Percentiles rank a stretch among this genome's conserved stretches.
phyloP scores from a whole-genome alignment of 768 basidiomycete genomes.

The Leucosporidium yakuticum region DNA sequence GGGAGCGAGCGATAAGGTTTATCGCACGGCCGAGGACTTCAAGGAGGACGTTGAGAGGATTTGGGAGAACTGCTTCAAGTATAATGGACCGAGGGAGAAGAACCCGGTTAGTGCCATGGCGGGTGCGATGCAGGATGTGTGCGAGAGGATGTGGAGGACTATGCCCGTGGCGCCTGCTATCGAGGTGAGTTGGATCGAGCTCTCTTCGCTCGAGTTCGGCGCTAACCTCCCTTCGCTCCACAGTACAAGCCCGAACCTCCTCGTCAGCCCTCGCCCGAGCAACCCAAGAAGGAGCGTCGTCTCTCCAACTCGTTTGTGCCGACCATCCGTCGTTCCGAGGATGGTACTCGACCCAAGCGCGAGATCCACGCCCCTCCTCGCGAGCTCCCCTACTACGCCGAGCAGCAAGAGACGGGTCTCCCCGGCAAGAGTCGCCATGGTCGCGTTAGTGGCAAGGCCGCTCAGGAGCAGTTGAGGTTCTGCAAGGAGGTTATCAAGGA shows the following conservation, averaged over 20 bases:
- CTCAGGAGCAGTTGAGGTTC: conserved; percentile 75
- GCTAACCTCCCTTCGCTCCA: background rate
- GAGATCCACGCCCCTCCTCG: conserved; percentile 96
- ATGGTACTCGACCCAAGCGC: conserved; percentile 71
- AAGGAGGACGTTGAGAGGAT: conserved; percentile 76
- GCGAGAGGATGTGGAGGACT: conserved; percentile 81
- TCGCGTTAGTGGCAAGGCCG: conserved; percentile 56
- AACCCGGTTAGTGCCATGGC: conserved; percentile 64
- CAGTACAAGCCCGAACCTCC: conserved; percentile 31
- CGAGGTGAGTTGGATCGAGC: background rate
- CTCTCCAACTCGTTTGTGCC: conserved; percentile 49
- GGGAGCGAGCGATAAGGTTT: conserved; percentile 49
- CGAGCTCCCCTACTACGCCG: conserved; percentile 70
- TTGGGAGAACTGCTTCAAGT: conserved; percentile 77
- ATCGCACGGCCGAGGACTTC: conserved; percentile 71
- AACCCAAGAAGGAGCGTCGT: conserved; percentile 10
- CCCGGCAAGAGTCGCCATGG: conserved; percentile 21
- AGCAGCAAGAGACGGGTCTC: conserved; percentile 45
- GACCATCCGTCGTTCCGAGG: conserved; percentile 64
- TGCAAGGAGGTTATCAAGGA: conserved; percentile 69
- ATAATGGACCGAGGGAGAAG: conserved; percentile 85
- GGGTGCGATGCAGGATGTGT: conserved; percentile 70
- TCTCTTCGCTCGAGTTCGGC: conserved; percentile 4
- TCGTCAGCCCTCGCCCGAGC: conserved; percentile 12
- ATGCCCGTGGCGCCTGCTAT: conserved; percentile 58